A percentile compares a stretch with the other conserved stretches of the same genome.
phyloP scores from a whole-genome alignment of 2,329 filamentous ascomycete species.

The Phyllachora maydis region DNA sequence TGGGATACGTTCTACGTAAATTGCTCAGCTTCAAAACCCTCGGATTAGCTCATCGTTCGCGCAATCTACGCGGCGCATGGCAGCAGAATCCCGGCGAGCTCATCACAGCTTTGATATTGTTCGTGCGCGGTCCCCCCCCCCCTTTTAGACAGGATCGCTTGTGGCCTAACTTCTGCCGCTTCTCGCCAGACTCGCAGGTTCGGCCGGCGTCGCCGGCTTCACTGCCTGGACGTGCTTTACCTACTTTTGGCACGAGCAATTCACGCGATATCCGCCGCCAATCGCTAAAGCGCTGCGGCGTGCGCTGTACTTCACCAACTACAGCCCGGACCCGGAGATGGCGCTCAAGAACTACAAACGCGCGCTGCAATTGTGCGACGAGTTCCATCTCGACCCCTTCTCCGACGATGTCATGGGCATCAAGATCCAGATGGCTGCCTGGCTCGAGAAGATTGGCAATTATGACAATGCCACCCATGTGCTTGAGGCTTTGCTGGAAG shows the following conservation, averaged over 20 bases:
- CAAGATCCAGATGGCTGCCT: slow-evolving; percentile 58
- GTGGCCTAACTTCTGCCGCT: slow-evolving; percentile 4
- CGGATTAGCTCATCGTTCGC: slow-evolving; percentile 15
- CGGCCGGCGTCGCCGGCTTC: slow-evolving; percentile 14
- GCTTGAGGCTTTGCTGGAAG: slow-evolving; percentile 52
- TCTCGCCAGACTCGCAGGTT: slow-evolving; percentile 13
- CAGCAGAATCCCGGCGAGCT: slow-evolving; percentile 21
- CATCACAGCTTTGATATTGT: slow-evolving; percentile 19
- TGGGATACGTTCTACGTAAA: too few relatives aligned
- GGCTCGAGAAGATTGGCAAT: slow-evolving; percentile 60
- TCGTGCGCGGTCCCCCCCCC: slow-evolving; percentile 7
- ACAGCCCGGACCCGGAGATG: slow-evolving; percentile 49
- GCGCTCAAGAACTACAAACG: slow-evolving; percentile 71
- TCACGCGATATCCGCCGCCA: slow-evolving; percentile 41
- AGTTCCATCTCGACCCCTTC: slow-evolving; percentile 66
- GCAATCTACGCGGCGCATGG: slow-evolving; percentile 15
- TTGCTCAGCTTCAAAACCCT: slow-evolving; percentile 14
- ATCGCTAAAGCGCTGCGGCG: slow-evolving; percentile 62
- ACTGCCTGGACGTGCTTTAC: slow-evolving; percentile 24
- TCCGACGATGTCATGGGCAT: slow-evolving; percentile 83
- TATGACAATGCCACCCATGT: slow-evolving; percentile 54
- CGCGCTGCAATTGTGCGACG: slow-evolving; percentile 52
- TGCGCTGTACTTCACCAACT: slow-evolving; percentile 73
- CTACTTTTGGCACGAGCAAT: slow-evolving; percentile 32
- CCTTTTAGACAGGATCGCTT: slow-evolving; percentile 2